Percentiles rank a stretch among this genome's conserved stretches.
Evolutionary conservation across 2,329 filamentous ascomycete genomes (phyloP).

Genomic region (Fusarium sacchari): DNA sequence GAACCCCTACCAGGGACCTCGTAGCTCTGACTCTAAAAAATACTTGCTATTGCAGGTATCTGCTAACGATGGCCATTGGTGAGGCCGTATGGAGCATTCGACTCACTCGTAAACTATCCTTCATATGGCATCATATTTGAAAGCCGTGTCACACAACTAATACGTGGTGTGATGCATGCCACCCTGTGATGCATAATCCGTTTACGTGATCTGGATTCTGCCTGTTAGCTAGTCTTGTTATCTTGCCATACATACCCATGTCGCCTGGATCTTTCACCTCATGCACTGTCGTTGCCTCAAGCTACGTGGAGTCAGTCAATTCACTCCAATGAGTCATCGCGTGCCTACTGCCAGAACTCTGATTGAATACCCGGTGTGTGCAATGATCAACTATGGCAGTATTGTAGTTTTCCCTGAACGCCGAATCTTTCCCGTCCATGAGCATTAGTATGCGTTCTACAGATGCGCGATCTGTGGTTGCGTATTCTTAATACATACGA

Average conservation of each 20-base stretch:
- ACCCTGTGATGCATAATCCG: not conserved
- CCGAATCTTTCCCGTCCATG: constrained; percentile 37
- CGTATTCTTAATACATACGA: not conserved
- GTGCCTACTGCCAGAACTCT: not conserved
- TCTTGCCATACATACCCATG: not conserved
- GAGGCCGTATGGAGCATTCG: not conserved
- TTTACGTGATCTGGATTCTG: constrained; percentile 9
- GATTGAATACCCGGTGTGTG: not conserved
- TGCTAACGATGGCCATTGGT: not conserved
- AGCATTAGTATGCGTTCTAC: not conserved
- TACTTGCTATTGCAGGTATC: not conserved
- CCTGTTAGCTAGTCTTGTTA: not conserved
- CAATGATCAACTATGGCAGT: constrained; percentile 17
- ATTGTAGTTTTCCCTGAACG: constrained; percentile 31
- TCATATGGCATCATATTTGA: not conserved
- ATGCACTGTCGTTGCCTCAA: not conserved
- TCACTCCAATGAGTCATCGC: not conserved
- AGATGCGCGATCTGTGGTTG: not conserved
- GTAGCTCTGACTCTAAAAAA: constrained; percentile 20
- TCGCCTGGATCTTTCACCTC: constrained; percentile 4
- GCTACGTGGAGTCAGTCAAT: not conserved
- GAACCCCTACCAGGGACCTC: constrained; percentile 11
- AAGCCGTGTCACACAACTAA: not conserved
- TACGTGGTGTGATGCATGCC: constrained; percentile 12
- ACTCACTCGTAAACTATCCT: not conserved